Conservation (phyloP, 441 rosid genomes). For the Erodium trifolium region DNA sequence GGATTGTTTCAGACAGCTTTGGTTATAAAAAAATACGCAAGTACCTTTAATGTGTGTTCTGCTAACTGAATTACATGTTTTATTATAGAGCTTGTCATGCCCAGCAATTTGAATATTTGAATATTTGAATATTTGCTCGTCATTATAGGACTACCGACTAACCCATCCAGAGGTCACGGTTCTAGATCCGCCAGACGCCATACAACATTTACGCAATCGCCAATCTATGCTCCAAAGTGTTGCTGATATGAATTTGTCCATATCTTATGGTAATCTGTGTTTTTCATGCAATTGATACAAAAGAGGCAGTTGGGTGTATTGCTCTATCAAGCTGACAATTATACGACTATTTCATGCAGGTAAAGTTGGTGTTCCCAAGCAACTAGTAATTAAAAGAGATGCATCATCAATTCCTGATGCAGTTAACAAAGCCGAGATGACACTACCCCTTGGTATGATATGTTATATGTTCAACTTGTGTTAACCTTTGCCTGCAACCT, state of each 20-base stretch:
- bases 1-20: neutral
- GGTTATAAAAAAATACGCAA: neutral
- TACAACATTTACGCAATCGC: conserved; percentile 71
- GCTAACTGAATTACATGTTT: neutral
- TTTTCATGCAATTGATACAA: neutral
- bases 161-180: conserved; percentile 73
- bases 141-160: conserved; percentile 43
- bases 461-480: neutral
- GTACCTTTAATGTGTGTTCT: neutral
- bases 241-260: conserved; percentile 69
- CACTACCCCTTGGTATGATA: conserved; percentile 57
- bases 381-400: conserved; percentile 61
- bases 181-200: conserved; percentile 92
- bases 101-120: neutral
- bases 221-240: conserved; percentile 90
- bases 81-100: neutral
- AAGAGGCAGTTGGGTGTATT: neutral
- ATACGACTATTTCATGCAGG: conserved; percentile 29
- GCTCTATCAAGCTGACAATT: neutral
- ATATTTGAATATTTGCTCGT: too few relatives aligned
- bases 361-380: conserved; percentile 64
- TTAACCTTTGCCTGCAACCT: neutral
- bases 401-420: conserved; percentile 63
- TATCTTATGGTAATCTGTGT: conserved; percentile 39
- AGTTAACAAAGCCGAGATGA: conserved; percentile 59